Percentiles rank a stretch among this genome's conserved stretches.
These are phyloP conservation scores for Boechera retrofracta DNA, from an alignment of 345 rosid genomes.

Conservation along the genomic window DNA sequence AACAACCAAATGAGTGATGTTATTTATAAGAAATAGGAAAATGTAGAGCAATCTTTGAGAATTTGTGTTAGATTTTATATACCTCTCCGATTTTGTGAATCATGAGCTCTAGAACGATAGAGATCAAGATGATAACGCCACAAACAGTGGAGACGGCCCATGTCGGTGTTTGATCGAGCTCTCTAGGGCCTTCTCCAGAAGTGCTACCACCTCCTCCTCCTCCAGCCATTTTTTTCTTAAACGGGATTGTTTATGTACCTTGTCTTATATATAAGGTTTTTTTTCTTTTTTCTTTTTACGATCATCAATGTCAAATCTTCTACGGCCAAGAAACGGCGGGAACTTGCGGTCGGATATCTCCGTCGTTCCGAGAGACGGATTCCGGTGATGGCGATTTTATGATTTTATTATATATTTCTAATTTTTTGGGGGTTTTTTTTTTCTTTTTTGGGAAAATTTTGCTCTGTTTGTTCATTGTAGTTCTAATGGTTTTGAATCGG, in stretches of 20 bases:
- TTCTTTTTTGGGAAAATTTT: conserved; percentile 5
- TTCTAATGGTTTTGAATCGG: conserved; percentile 41
- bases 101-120: conserved; percentile 69
- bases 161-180: conserved; percentile 93
- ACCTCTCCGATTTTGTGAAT: conserved; percentile 70
- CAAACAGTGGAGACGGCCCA: conserved; percentile 92
- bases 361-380: conserved; percentile 28
- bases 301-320: not conserved
- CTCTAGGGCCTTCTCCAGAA: conserved; percentile 49
- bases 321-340: conserved; percentile 27
- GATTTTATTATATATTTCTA: not conserved
- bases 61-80: not conserved
- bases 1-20: not conserved
- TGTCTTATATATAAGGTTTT: not conserved
- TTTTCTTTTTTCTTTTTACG: not conserved
- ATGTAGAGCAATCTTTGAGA: not conserved
- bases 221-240: conserved; percentile 52
- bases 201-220: conserved; percentile 55
- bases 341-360: conserved; percentile 25
- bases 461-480: conserved; percentile 7
- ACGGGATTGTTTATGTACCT: not conserved
- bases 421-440: not conserved
- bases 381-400: conserved; percentile 10
- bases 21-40: not conserved
- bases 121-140: conserved; percentile 66